Percentiles rank a stretch among this genome's conserved stretches.
Evolutionary conservation across 306 rosid genomes (phyloP).

Genomic region (Acacia crassicarpa): DNA sequence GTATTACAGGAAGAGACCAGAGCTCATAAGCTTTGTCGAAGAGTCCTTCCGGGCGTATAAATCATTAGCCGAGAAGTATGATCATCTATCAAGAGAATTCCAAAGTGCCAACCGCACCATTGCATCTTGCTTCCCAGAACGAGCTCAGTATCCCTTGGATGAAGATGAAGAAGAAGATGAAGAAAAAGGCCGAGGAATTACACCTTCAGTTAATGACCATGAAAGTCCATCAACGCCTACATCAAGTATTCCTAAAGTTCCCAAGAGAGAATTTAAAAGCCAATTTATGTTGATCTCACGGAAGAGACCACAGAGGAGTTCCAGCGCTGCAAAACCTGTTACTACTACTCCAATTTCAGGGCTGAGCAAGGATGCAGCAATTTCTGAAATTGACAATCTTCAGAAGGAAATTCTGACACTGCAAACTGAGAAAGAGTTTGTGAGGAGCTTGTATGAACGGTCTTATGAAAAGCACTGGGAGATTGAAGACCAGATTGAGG

Average conservation of each 20-base stretch:
- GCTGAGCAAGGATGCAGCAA: slow-evolving; percentile 60
- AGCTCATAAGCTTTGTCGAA: slow-evolving; percentile 66
- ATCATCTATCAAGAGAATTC: slow-evolving; percentile 73
- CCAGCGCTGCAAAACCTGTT: slow-evolving; percentile 38
- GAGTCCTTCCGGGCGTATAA: slow-evolving; percentile 76
- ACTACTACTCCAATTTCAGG: slow-evolving; percentile 47
- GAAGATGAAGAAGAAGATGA: slow-evolving; percentile 59
- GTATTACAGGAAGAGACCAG: slow-evolving; percentile 87
- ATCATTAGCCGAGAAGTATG: slow-evolving; percentile 80
- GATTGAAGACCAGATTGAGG: slow-evolving; percentile 59
- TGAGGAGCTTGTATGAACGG: slow-evolving; percentile 67
- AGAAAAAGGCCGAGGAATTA: slow-evolving; percentile 30
- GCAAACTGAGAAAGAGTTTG: slow-evolving; percentile 94
- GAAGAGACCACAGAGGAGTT: slow-evolving; percentile 37
- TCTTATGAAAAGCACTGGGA: slow-evolving; percentile 74
- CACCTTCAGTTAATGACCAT: slow-evolving; percentile 27
- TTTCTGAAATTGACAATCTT: slow-evolving; percentile 61
- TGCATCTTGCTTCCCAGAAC: slow-evolving; percentile 75
- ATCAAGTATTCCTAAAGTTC: slow-evolving; percentile 59
- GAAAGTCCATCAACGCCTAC: slow-evolving; percentile 28
- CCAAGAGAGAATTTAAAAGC: slow-evolving; percentile 48
- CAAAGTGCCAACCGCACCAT: slow-evolving; percentile 92
- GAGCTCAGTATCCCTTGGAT: slow-evolving; percentile 63
- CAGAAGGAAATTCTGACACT: slow-evolving; percentile 74
- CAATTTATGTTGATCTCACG: slow-evolving; percentile 53